phyloP scores from a whole-genome alignment of 2,329 filamentous ascomycete genomes.

The Fusarium sulawesiense region DNA sequence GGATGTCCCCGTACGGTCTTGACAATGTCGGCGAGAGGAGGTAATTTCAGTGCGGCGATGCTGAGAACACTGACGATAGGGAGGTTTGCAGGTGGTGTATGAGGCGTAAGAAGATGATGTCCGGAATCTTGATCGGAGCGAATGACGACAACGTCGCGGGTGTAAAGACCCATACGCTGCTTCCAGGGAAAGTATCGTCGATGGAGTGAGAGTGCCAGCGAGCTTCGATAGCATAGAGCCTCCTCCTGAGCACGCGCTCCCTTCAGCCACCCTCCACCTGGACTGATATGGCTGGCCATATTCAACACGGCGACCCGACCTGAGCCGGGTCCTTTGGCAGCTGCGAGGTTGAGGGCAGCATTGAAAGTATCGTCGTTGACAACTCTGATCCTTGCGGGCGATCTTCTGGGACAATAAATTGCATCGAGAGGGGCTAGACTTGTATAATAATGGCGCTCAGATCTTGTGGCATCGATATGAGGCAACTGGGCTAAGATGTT shows the following conservation, averaged over 20 bases:
- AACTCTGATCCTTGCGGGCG: conserved; percentile 57
- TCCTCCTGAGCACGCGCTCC: conserved; percentile 76
- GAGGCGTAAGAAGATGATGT: conserved; percentile 58
- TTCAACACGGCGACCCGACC: conserved; percentile 70
- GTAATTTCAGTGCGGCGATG: conserved; percentile 65
- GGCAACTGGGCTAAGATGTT: conserved; percentile 59
- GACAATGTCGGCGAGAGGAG: conserved; percentile 45
- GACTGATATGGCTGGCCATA: conserved; percentile 67
- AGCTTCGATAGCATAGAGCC: conserved; percentile 72
- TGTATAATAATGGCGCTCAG: conserved; percentile 53
- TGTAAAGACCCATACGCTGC: conserved; percentile 65
- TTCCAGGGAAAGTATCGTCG: conserved; percentile 64
- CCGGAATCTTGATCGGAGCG: conserved; percentile 60
- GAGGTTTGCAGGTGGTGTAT: conserved; percentile 48
- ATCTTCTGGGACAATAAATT: conserved; percentile 56
- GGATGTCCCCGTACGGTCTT: conserved; percentile 31
- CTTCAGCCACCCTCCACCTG: conserved; percentile 73
- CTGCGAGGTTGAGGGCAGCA: conserved; percentile 59
- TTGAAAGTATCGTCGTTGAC: conserved; percentile 69
- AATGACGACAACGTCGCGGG: conserved; percentile 69
- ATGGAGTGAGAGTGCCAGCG: conserved; percentile 62
- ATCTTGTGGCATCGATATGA: conserved; percentile 50
- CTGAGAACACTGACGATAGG: conserved; percentile 70
- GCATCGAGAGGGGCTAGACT: conserved; percentile 54
- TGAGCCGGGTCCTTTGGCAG: conserved; percentile 40